phyloP scores from a whole-genome alignment of 225 moss, liverwort and hornwort genomes.

The Sphagnum contortum region DNA sequence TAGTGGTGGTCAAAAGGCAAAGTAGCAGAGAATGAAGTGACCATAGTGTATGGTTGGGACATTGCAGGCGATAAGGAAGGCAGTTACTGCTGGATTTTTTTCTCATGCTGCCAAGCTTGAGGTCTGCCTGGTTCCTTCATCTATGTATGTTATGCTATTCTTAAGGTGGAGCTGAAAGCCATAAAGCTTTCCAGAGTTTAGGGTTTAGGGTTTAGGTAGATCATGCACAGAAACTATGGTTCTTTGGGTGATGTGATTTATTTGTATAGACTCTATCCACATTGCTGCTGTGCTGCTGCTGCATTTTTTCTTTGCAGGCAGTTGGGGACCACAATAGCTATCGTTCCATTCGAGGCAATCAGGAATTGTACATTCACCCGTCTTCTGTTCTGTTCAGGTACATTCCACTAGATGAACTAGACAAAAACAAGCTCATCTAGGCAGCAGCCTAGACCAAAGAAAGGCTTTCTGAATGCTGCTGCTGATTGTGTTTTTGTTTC shows the following conservation, averaged over 20 bases:
- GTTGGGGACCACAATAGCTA: constrained; percentile 64
- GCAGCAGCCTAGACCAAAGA: not conserved
- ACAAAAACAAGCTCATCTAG: not conserved
- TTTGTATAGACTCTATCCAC: too few relatives aligned
- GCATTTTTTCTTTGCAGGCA: constrained; percentile 18
- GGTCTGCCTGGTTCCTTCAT: constrained; percentile 13
- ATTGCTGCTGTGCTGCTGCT: too few relatives aligned
- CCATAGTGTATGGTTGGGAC: too few relatives aligned
- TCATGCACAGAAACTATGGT: too few relatives aligned
- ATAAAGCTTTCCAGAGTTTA: too few relatives aligned
- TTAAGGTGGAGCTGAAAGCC: not conserved
- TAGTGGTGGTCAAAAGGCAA: too few relatives aligned
- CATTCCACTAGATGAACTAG: not conserved
- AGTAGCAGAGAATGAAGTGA: too few relatives aligned
- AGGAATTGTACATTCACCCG: constrained; percentile 77
- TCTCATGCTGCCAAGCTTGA: constrained; percentile 73
- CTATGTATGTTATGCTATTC: not conserved
- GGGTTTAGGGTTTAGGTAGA: too few relatives aligned
- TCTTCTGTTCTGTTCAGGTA: constrained; percentile 87
- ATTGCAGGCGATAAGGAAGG: constrained; percentile 40
- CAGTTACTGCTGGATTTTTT: constrained; percentile 74
- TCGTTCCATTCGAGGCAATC: constrained; percentile 62
- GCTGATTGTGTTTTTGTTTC: too few relatives aligned
- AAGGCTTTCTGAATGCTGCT: too few relatives aligned
- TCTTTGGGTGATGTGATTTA: too few relatives aligned